Percentiles rank a stretch among this genome's conserved stretches.
Conservation (phyloP, 371 early-diverging fungal species). For the Mortierella sp. region DNA sequence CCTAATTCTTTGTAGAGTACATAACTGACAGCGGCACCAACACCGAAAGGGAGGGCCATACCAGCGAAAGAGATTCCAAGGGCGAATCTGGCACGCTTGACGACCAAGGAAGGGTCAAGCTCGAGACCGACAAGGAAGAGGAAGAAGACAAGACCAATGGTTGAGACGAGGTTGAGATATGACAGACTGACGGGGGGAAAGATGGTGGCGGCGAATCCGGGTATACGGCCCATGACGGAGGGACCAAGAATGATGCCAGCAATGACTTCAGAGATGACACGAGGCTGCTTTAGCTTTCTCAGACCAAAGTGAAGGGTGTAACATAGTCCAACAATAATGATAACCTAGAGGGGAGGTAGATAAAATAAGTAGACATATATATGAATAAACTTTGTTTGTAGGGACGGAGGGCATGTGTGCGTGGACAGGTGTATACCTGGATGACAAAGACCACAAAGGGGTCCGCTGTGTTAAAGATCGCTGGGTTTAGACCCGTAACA, state of each 20-base stretch:
- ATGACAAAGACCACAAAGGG: constrained; percentile 79
- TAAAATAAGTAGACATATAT: background rate
- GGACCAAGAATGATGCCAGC: constrained; percentile 86
- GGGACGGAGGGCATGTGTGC: background rate
- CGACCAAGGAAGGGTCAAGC: constrained; percentile 71
- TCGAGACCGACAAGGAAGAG: constrained; percentile 92
- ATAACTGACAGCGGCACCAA: constrained; percentile 79
- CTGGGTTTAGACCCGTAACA: constrained; percentile 76
- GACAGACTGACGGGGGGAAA: constrained; percentile 77
- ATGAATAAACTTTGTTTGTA: background rate
- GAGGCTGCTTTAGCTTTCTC: constrained; percentile 73
- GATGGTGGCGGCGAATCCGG: constrained; percentile 69
- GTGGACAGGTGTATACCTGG: constrained; percentile 59
- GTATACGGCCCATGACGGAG: constrained; percentile 81
- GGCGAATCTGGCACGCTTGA: constrained; percentile 60
- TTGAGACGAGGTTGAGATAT: constrained; percentile 82
- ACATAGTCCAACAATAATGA: constrained; percentile 76
- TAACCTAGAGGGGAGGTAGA: constrained; percentile 58
- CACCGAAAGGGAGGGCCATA: constrained; percentile 82
- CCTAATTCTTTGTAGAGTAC: constrained; percentile 71
- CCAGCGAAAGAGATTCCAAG: constrained; percentile 76
- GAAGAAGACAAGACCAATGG: constrained; percentile 90
- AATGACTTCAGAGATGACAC: constrained; percentile 84
- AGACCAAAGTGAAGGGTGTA: constrained; percentile 73
- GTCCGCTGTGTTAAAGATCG: constrained; percentile 61